These are phyloP conservation scores for Epichloe uncinata DNA, from an alignment of 2,329 filamentous ascomycete genomes.

Conservation along the genomic window DNA sequence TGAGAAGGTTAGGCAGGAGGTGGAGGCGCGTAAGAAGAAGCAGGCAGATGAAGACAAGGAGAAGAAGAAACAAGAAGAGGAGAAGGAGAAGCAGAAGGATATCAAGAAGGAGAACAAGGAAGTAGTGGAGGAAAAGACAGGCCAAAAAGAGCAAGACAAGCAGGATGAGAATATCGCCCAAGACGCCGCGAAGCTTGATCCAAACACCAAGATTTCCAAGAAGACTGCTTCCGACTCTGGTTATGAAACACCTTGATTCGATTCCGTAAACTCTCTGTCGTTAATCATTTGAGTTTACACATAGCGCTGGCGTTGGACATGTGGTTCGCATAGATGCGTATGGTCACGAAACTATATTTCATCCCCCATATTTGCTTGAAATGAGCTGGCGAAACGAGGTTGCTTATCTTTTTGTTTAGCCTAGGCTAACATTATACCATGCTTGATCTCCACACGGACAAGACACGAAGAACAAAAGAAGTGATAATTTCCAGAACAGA, in stretches of 20 bases:
- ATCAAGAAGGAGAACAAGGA: background rate
- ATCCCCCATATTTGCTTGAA: too few species aligned
- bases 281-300: background rate
- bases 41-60: background rate
- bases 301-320: background rate
- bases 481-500: too few species aligned
- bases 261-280: too few species aligned
- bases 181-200: background rate
- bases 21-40: background rate
- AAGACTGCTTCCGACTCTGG: conserved; percentile 22
- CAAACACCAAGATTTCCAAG: conserved; percentile 2
- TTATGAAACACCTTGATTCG: conserved; percentile 16
- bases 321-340: background rate
- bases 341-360: background rate
- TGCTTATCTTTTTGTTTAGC: too few species aligned
- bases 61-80: background rate
- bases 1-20: conserved; percentile 6
- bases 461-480: too few species aligned
- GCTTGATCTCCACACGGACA: too few species aligned
- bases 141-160: conserved; percentile 1
- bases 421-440: too few species aligned
- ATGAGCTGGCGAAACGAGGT: too few species aligned
- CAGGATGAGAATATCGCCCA: background rate
- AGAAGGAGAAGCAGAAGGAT: conserved; percentile 5
- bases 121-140: background rate